These are phyloP conservation scores for Vitis amurensis DNA, from an alignment of 164 flowering plant species.

Conservation along the genomic window DNA sequence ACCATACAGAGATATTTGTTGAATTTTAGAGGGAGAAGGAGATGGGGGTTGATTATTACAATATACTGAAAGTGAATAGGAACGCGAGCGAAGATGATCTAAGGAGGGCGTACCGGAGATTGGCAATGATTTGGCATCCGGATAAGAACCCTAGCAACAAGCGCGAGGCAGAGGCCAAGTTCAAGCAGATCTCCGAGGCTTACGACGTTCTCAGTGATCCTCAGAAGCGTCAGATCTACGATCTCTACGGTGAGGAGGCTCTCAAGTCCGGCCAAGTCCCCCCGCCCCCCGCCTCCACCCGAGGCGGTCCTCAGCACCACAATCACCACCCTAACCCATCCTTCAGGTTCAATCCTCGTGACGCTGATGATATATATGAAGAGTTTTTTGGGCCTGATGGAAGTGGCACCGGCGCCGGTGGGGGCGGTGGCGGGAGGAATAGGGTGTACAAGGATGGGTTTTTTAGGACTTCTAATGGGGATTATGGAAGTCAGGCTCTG, in stretches of 20 bases:
- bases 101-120: constrained; percentile 59
- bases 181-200: constrained; percentile 82
- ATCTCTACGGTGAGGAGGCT: constrained; percentile 73
- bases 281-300: constrained; percentile 30
- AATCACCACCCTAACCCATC: constrained; percentile 30
- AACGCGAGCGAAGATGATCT: constrained; percentile 72
- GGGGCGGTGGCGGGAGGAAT: constrained; percentile 23
- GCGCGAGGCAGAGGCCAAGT: constrained; percentile 69
- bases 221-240: constrained; percentile 87
- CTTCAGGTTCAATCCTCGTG: constrained; percentile 55
- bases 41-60: constrained; percentile 87
- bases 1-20: no score
- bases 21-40: constrained; percentile 2
- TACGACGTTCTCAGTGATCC: constrained; percentile 79
- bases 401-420: constrained; percentile 22
- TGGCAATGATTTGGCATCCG: constrained; percentile 89
- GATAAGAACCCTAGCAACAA: constrained; percentile 61
- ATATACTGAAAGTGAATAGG: constrained; percentile 74
- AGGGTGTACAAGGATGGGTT: constrained; percentile 26
- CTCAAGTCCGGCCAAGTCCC: constrained; percentile 66
- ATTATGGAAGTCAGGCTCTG: constrained; percentile 10
- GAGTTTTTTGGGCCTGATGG: constrained; percentile 60
- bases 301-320: neutral
- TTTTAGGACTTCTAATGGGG: constrained; percentile 33
- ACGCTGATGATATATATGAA: constrained; percentile 74